phyloP scores from a whole-genome alignment of 2,329 filamentous ascomycete species.

The Aspergillus chevalieri region DNA sequence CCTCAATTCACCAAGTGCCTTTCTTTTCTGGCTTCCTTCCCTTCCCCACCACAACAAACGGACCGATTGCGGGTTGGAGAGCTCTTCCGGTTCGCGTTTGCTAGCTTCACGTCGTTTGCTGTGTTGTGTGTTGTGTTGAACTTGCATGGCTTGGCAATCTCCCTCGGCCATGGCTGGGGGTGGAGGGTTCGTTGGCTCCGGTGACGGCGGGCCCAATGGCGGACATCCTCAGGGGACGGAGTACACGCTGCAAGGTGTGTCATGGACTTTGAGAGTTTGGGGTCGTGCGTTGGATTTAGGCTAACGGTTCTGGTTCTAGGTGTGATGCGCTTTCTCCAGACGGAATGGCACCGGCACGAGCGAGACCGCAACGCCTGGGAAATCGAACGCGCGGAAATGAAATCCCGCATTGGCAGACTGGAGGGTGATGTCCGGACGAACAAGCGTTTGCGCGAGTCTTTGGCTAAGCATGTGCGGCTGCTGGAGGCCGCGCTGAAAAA shows the following conservation, averaged over 20 bases:
- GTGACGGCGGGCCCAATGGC: constrained; percentile 36
- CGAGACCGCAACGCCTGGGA: constrained; percentile 98
- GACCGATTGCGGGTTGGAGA: constrained; percentile 1
- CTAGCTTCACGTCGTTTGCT: background rate
- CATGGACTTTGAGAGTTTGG: background rate
- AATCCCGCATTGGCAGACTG: constrained; percentile 87
- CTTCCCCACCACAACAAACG: constrained; percentile 1
- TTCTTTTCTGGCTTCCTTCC: constrained; percentile 2
- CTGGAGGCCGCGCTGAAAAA: constrained; percentile 82
- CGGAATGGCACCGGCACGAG: constrained; percentile 98
- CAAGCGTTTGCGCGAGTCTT: constrained; percentile 79
- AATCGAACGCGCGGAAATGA: constrained; percentile 98
- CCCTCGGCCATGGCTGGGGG: constrained; percentile 55
- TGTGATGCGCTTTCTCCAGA: constrained; percentile 98
- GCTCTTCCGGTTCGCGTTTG: constrained; percentile 1
- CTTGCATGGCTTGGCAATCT: constrained; percentile 64
- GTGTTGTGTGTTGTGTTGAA: constrained; percentile 6
- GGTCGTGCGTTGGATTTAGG: background rate
- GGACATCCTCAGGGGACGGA: constrained; percentile 58
- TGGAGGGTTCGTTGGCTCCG: constrained; percentile 46
- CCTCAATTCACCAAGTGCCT: background rate
- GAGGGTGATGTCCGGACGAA: constrained; percentile 84
- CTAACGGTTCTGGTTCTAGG: constrained; percentile 45
- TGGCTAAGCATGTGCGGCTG: constrained; percentile 85
- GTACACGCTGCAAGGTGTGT: constrained; percentile 64